Evolutionary conservation across 2,329 filamentous ascomycete genomes (phyloP).

Genomic region (Corniculantispora saksenae): DNA sequence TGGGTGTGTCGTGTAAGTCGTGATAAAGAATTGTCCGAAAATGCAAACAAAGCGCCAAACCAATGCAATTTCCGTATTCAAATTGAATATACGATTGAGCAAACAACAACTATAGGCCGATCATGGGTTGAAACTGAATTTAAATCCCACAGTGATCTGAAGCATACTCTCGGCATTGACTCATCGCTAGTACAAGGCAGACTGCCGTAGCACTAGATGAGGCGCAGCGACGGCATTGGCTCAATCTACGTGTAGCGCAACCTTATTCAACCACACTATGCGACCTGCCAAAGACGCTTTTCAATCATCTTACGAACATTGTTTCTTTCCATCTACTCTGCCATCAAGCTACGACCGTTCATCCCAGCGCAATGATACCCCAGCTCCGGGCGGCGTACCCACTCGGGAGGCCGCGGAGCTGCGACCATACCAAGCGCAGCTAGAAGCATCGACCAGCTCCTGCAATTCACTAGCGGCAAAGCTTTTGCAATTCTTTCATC

Average conservation of each 20-base stretch:
- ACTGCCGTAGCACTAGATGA: background rate
- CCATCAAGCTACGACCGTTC: background rate
- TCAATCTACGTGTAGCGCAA: background rate
- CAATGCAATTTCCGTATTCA: background rate
- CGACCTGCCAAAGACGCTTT: background rate
- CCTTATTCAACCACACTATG: background rate
- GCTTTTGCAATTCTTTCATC: background rate
- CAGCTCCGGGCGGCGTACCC: constrained; percentile 4
- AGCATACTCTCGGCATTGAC: background rate
- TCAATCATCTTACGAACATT: background rate
- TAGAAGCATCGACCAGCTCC: background rate
- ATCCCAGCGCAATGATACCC: no score
- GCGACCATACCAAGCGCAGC: constrained; percentile 5
- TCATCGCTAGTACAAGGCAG: background rate
- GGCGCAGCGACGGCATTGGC: background rate
- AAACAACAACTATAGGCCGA: no score
- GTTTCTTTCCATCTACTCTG: background rate
- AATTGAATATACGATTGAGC: background rate
- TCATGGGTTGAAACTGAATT: no score
- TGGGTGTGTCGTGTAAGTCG: background rate
- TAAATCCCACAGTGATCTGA: background rate
- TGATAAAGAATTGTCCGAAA: background rate
- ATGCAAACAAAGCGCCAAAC: background rate
- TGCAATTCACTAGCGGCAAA: background rate
- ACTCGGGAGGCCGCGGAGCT: background rate